These are phyloP conservation scores for Aspergillus costaricaensis DNA, from an alignment of 2,329 filamentous ascomycete genomes.

Conservation along the genomic window DNA sequence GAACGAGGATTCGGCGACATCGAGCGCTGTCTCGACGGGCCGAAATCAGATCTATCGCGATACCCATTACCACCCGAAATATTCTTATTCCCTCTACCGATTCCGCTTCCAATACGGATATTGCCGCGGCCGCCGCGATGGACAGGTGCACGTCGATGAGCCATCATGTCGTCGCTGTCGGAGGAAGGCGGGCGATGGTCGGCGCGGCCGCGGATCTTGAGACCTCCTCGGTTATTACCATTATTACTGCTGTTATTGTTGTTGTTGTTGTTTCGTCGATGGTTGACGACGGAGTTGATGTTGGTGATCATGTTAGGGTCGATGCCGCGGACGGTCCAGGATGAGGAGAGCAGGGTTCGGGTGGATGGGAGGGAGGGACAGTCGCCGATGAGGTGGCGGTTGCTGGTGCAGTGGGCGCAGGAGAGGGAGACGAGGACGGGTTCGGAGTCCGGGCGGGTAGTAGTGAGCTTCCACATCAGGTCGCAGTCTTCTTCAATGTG, in stretches of 20 bases:
- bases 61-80: neutral
- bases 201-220: constrained; percentile 42
- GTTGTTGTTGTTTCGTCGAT: neutral
- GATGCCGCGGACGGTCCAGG: constrained; percentile 43
- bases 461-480: constrained; percentile 56
- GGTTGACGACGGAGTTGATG: constrained; percentile 32
- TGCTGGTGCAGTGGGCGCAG: constrained; percentile 47
- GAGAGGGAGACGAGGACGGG: constrained; percentile 46
- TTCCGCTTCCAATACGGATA: constrained; percentile 39
- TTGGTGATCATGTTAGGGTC: constrained; percentile 43
- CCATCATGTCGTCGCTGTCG: constrained; percentile 40
- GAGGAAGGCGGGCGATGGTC: constrained; percentile 31
- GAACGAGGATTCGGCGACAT: constrained; percentile 32
- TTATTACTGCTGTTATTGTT: no score
- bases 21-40: constrained; percentile 27
- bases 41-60: no score
- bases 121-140: constrained; percentile 32
- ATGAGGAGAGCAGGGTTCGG: constrained; percentile 33
- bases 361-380: constrained; percentile 36
- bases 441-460: constrained; percentile 23
- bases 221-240: constrained; percentile 17
- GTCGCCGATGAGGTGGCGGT: constrained; percentile 47
- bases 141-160: constrained; percentile 31
- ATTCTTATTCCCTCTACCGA: constrained; percentile 32
- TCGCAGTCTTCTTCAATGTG: constrained; percentile 65